Percentiles rank a stretch among this genome's conserved stretches.
Evolutionary conservation across 257 asterid genomes (phyloP).

Genomic region (Fraxinus quadrangulata): DNA sequence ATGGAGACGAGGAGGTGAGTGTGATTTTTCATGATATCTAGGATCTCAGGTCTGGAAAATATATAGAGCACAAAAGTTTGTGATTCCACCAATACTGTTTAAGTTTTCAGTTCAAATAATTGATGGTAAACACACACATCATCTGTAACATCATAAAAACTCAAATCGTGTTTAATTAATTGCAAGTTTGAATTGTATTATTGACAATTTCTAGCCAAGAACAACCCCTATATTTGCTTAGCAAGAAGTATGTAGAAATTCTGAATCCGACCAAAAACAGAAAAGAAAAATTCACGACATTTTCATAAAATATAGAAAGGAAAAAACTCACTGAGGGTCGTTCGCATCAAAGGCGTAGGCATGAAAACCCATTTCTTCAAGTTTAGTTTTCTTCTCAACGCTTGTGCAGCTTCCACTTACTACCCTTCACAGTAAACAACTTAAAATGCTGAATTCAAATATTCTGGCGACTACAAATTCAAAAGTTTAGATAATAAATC

Average conservation of each 20-base stretch:
- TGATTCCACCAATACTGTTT: background rate
- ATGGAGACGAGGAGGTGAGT: conserved; percentile 74
- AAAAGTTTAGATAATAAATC: background rate
- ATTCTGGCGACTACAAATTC: background rate
- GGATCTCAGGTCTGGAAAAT: conserved; percentile 62
- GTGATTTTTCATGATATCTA: conserved; percentile 61
- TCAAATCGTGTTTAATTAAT: background rate
- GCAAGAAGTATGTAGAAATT: background rate
- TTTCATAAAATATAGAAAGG: background rate
- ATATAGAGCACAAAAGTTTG: background rate
- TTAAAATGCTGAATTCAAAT: background rate
- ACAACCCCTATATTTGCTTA: background rate
- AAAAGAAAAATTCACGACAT: background rate
- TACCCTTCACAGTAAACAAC: conserved; percentile 46
- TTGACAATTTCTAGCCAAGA: background rate
- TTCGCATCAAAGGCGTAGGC: conserved; percentile 65
- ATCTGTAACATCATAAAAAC: background rate
- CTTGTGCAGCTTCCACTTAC: conserved; percentile 85
- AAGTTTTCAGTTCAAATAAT: background rate
- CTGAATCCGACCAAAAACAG: background rate
- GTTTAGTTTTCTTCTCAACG: conserved; percentile 51
- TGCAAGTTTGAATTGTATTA: background rate
- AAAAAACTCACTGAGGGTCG: conserved; percentile 52
- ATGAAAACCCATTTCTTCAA: conserved; percentile 63
- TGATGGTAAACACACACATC: background rate